Evolutionary conservation across 202 grass and related monocot genomes (phyloP).

Genomic region (Dendrocalamus latiflorus): DNA sequence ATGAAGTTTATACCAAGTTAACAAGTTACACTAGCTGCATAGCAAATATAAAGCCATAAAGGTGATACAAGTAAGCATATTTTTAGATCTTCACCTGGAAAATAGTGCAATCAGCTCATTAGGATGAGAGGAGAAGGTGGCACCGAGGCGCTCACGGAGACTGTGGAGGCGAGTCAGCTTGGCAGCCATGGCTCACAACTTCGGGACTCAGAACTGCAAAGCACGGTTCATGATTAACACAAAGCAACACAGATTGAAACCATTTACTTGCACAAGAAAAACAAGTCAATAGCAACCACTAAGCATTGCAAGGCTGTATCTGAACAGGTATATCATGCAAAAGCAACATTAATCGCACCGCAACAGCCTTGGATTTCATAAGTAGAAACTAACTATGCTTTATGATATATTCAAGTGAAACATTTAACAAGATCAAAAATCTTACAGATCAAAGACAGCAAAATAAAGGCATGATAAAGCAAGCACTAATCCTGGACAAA

Average conservation of each 20-base stretch:
- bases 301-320: neutral
- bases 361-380: neutral
- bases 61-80: neutral
- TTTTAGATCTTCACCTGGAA: slow-evolving; percentile 44
- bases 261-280: no score
- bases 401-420: neutral
- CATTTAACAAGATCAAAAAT: neutral
- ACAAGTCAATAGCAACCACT: no score
- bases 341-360: no score
- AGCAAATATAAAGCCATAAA: neutral
- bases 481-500: neutral
- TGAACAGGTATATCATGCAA: neutral
- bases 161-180: slow-evolving; percentile 86
- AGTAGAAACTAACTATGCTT: neutral
- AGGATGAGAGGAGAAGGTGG: slow-evolving; percentile 75
- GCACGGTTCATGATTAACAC: neutral
- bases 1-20: neutral
- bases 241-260: neutral
- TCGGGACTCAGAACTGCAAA: slow-evolving; percentile 29
- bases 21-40: neutral
- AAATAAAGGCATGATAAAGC: neutral
- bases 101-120: slow-evolving; percentile 89
- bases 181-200: slow-evolving; percentile 44
- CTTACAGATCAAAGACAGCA: neutral
- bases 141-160: slow-evolving; percentile 56